Conservation (phyloP, 2,329 filamentous ascomycete genomes). For the Dryadomyces quercivorus region DNA sequence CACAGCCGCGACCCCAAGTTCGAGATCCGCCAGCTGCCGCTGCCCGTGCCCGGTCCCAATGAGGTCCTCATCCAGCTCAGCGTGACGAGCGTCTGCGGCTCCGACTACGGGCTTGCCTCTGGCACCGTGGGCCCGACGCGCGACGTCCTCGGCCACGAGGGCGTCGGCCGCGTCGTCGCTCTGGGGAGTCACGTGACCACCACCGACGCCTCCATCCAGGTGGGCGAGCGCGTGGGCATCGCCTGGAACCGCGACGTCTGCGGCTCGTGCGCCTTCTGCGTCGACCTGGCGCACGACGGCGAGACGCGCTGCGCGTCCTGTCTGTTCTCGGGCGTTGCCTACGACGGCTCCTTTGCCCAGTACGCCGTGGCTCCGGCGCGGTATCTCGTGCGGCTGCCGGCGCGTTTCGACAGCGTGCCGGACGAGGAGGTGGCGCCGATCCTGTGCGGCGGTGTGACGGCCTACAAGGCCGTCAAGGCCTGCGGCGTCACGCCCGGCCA, state of each 20-base stretch:
- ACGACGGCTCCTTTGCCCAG: conserved; percentile 28
- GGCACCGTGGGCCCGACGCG: conserved; percentile 23
- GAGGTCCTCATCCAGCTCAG: conserved; percentile 23
- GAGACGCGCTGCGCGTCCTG: conserved; percentile 23
- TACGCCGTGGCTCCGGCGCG: conserved; percentile 22
- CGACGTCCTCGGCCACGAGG: conserved; percentile 30
- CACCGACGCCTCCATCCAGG: conserved; percentile 13
- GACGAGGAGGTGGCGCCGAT: conserved; percentile 28
- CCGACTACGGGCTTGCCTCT: conserved; percentile 24
- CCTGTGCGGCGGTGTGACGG: conserved; percentile 30
- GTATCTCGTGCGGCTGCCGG: conserved; percentile 21
- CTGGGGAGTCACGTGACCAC: conserved; percentile 21
- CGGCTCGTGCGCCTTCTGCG: conserved; percentile 19
- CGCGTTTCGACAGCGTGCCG: conserved; percentile 15
- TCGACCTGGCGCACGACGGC: conserved; percentile 16
- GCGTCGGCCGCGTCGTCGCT: conserved; percentile 25
- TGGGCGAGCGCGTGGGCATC: conserved; percentile 25
- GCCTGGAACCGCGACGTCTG: conserved; percentile 27
- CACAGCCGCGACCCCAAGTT: conserved; percentile 10
- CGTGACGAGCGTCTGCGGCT: conserved; percentile 25
- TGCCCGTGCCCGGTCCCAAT: conserved; percentile 17
- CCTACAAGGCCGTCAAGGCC: conserved; percentile 27
- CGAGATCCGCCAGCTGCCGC: conserved; percentile 13
- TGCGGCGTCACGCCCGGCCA: conserved; percentile 20
- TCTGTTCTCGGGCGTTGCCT: conserved; percentile 20